Percentiles rank a stretch among this genome's conserved stretches.
Conservation (phyloP, 2,329 filamentous ascomycete species). For the Fusarium agapanthi region DNA sequence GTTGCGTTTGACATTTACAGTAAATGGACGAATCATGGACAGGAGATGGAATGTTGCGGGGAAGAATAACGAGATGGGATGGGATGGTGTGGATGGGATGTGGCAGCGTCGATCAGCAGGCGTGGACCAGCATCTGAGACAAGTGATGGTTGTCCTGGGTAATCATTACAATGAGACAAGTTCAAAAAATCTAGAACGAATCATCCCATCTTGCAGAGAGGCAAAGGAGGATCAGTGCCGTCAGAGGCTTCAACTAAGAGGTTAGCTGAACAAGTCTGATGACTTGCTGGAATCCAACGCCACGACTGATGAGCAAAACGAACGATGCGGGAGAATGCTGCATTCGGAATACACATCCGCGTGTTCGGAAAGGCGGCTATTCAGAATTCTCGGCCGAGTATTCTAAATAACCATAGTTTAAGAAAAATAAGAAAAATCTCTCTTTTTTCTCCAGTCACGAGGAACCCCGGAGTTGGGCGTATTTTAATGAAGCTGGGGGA, state of each 20-base stretch:
- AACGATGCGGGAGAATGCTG: not conserved
- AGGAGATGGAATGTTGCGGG: constrained; percentile 2
- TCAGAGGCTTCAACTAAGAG: not conserved
- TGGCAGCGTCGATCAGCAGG: constrained; percentile 15
- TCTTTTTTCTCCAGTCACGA: constrained; percentile 15
- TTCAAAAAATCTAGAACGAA: not conserved
- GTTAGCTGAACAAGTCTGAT: not conserved
- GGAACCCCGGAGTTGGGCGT: constrained; percentile 20
- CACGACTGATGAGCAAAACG: not conserved
- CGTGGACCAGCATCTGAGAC: constrained; percentile 9
- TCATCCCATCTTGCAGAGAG: not conserved
- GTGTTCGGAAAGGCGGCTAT: constrained; percentile 20
- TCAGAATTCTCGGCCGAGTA: constrained; percentile 27
- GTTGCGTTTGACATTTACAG: constrained; percentile 3
- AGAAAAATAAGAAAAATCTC: not conserved
- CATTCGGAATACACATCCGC: constrained; percentile 15
- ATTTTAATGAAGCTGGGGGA: constrained; percentile 16
- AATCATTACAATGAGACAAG: not conserved
- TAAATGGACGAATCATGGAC: not conserved
- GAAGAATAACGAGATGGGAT: not conserved
- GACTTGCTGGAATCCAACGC: constrained; percentile 26
- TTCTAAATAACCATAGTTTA: not conserved
- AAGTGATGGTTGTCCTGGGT: not conserved
- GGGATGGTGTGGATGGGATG: constrained; percentile 6
- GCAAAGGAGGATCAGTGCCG: not conserved